Evolutionary conservation across 345 rosid genomes (phyloP), one percentile per base, ranked within the genome.

Genomic region (Lagerstroemia speciosa): DNA sequence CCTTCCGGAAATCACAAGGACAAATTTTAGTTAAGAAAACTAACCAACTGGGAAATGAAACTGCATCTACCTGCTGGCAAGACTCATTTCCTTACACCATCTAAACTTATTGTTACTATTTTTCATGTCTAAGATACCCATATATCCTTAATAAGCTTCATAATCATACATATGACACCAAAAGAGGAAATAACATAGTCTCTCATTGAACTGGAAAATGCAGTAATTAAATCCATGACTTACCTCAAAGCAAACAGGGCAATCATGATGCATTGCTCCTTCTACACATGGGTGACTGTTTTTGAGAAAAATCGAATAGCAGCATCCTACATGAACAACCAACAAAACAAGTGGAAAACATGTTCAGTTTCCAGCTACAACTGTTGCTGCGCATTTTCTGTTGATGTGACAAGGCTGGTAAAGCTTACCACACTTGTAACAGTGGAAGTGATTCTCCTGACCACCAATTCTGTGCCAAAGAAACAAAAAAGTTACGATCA

Each of bases 191-290:
- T 14, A 32, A 34, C n/a, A n/a, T n/a, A n/a, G n/a, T n/a, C n/a
- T n/a, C n/a, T n/a, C n/a, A n/a, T n/a, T n/a, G n/a, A n/a, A n/a
- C n/a, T n/a, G n/a, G 20, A 41, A 22, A 17, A 48, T 29, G 34
- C 29, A 0, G 1, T 3, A 55, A 34, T 50, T 62, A 6, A n/a
- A 34, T 55, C 15, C n/a, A n/a, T 1, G 60, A 32, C 52, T 43
- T 77, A 93, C 98, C 97, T 93, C 98, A 63, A 87, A 93, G 72
- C 98, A 93, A 65, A 93, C 87, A 20, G 97, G 96, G 60, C 98
- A 93, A 53, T 90, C 90, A 27, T 88, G 98, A 75, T 90, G 98
- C 98, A 93, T 90, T n/a, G 98, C 98, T 64, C 97, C 89, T 75
- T 93, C 98, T n/a, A 93, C 86, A 52, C 97, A 93, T 33, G 89